Base-by-base conservation (phyloP, 2,329 filamentous ascomycete genomes). In the Diaporthe capsici region DNA sequence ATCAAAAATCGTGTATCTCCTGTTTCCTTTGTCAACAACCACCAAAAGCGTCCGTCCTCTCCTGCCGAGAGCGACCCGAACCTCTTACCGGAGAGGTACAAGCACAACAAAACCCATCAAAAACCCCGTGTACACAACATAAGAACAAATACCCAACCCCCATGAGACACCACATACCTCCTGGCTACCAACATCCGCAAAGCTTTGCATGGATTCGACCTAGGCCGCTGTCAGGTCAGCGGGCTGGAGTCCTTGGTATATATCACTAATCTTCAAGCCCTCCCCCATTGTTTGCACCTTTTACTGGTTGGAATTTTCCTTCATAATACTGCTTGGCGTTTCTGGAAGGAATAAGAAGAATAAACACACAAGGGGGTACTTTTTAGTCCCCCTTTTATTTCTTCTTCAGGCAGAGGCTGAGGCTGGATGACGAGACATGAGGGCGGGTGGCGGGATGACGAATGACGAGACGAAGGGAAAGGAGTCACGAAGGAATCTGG, bases 1-100 rank as follows among this genome's bases (percentile, higher is more conserved):
- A 55, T 60, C 10, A 61, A 53, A 72, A 42, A 51, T 61, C 72
- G 63, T 75, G 67, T 75, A 75, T 76, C 75, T 72, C 75, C 44
- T 74, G 60, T 71, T 65, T 47, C 72, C 67, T 72, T 68, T 57
- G 31, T 72, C 75, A 75, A 63, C 58, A 76, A 49, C 75, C 67
- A 72, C 67, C 72, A 68, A 73, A 57, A 70, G 67, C 65, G 75
- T 76, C 75, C 75, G 75, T 76, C 75, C 60, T 74, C 72, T 76
- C 72, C 75, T 75, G 31, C 34, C 67, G 72, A 75, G 75, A 74
- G 60, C 70, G 75, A 68, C 75, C 75, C 75, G 53, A 75, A 76
- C 51, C 75, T 72, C 72, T 75, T 75, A 31, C 34, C 75, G 58
- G 75, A 76, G 75, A 68, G 75, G n/a, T 20, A 63, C 22, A 42